phyloP scores from a whole-genome alignment of 1,284 basidiomycete species.

The Ceraceosorus bombacis region DNA sequence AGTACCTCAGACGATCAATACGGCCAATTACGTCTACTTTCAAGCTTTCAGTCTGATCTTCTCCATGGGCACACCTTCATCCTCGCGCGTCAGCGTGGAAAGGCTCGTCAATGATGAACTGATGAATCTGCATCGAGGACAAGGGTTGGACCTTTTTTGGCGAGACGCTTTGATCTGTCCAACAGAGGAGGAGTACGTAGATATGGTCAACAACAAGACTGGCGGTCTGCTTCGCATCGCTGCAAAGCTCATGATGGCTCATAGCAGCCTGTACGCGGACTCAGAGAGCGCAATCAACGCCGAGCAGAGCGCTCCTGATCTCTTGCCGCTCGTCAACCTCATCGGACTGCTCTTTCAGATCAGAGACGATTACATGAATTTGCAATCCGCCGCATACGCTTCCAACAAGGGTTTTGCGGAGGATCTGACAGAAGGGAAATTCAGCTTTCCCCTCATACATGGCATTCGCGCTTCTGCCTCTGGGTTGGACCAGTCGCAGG shows the following conservation, averaged over 20 bases:
- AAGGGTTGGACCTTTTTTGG: constrained; percentile 92
- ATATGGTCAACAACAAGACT: constrained; percentile 98
- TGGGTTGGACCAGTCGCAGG: neutral
- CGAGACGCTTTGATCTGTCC: constrained; percentile 85
- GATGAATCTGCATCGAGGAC: constrained; percentile 82
- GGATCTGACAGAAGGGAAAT: constrained; percentile 91
- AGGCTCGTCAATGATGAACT: constrained; percentile 57
- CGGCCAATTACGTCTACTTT: constrained; percentile 95
- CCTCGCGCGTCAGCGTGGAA: constrained; percentile 13
- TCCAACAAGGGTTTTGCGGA: constrained; percentile 90
- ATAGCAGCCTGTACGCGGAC: constrained; percentile 14
- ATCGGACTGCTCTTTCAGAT: constrained; percentile 95
- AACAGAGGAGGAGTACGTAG: constrained; percentile 85
- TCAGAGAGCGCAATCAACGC: neutral
- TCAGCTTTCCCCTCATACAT: constrained; percentile 89
- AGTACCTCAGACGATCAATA: constrained; percentile 91
- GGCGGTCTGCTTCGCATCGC: constrained; percentile 88
- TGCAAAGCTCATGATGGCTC: constrained; percentile 90
- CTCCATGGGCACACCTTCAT: constrained; percentile 59
- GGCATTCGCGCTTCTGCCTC: constrained; percentile 57
- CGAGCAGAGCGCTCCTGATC: constrained; percentile 5
- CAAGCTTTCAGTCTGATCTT: constrained; percentile 46
- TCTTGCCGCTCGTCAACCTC: constrained; percentile 77
- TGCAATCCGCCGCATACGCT: constrained; percentile 76
- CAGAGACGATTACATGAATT: constrained; percentile 92